Percentiles rank a stretch among this genome's conserved stretches.
These are phyloP conservation scores for Fusarium sp. DNA, from an alignment of 2,329 filamentous ascomycete genomes.

Conservation along the genomic window DNA sequence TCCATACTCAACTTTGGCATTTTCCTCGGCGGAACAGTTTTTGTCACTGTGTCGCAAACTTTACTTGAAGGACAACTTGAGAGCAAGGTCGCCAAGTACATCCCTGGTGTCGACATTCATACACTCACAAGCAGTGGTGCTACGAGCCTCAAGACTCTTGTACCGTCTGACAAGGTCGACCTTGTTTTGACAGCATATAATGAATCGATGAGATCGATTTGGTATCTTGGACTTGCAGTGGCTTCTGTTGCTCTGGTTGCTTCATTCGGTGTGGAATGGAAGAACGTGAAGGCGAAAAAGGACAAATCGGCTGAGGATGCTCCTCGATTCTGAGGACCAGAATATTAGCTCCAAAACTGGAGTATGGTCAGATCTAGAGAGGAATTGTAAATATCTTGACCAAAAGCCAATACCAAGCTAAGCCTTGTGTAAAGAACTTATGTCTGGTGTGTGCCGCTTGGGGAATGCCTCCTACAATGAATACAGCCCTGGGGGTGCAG, in stretches of 20 bases:
- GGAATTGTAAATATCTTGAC: too few species aligned
- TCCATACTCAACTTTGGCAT: conserved; percentile 22
- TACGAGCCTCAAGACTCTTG: not conserved
- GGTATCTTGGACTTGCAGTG: conserved; percentile 23
- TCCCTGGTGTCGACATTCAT: conserved; percentile 2
- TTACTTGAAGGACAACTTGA: conserved; percentile 13
- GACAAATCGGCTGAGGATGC: not conserved
- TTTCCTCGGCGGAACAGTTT: conserved; percentile 24
- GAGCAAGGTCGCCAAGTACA: not conserved
- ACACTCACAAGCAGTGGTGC: conserved; percentile 23
- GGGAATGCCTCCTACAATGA: too few species aligned
- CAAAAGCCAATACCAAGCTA: too few species aligned
- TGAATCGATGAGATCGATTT: conserved; percentile 20
- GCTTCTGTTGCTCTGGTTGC: conserved; percentile 10
- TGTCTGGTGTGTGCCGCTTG: too few species aligned
- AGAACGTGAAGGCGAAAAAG: conserved; percentile 11
- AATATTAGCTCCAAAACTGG: too few species aligned
- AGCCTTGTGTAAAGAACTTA: too few species aligned
- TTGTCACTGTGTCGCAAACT: conserved; percentile 26
- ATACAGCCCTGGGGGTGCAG: too few species aligned
- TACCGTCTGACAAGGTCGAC: conserved; percentile 7
- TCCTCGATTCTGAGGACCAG: too few species aligned
- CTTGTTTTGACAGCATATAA: conserved; percentile 21
- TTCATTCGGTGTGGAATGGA: conserved; percentile 22
- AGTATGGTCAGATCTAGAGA: too few species aligned